Evolutionary conservation across 1,284 basidiomycete genomes (phyloP).

Genomic region (Leucocoprinus gongylophorus): DNA sequence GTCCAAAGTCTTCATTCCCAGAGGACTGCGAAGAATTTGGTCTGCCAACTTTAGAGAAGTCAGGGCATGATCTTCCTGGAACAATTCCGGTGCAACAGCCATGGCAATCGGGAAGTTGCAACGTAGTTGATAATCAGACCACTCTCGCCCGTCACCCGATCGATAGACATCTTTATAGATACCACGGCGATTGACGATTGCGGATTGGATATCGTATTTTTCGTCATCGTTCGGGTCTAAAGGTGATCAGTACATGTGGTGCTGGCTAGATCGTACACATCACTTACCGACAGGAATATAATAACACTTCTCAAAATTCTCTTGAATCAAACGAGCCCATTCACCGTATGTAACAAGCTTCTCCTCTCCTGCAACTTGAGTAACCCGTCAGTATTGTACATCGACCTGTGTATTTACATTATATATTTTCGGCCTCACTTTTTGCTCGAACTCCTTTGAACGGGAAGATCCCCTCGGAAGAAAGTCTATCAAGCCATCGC

Average conservation of each 20-base stretch:
- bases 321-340: constrained; percentile 83
- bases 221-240: constrained; percentile 67
- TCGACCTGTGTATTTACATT: background rate
- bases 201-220: constrained; percentile 65
- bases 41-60: constrained; percentile 74
- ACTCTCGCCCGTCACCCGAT: constrained; percentile 79
- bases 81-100: constrained; percentile 95
- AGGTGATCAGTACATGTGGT: constrained; percentile 3
- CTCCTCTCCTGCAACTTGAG: constrained; percentile 64
- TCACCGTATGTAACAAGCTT: constrained; percentile 81
- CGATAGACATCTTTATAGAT: constrained; percentile 99
- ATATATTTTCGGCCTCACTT: constrained; percentile 40
- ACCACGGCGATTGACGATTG: constrained; percentile 81
- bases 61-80: constrained; percentile 76
- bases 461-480: constrained; percentile 67
- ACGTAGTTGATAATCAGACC: constrained; percentile 95
- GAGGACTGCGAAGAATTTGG: constrained; percentile 67
- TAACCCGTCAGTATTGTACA: too few relatives aligned
- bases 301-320: constrained; percentile 86
- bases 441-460: constrained; percentile 83
- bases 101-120: constrained; percentile 94
- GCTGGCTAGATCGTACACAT: background rate
- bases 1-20: constrained; percentile 95
- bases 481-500: constrained; percentile 77
- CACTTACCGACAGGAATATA: constrained; percentile 76